Evolutionary conservation across 371 early-diverging fungal genomes (phyloP).

Genomic region (Mortierella sp.): DNA sequence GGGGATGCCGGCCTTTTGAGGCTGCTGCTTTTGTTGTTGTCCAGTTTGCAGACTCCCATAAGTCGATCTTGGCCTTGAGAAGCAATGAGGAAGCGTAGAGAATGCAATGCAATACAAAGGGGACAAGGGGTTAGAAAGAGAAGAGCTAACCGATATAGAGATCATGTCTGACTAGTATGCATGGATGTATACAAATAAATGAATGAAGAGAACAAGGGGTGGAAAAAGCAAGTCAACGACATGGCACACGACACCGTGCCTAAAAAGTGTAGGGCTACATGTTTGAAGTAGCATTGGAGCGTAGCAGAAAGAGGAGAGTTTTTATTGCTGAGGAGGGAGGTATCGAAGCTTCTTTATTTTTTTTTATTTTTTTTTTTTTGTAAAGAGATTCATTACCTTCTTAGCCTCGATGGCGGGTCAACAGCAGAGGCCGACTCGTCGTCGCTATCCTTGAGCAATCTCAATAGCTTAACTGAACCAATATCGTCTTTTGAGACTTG

Average conservation of each 20-base stretch:
- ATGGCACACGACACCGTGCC: neutral
- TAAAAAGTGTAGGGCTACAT: neutral
- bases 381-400: conserved; percentile 23
- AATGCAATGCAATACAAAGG: conserved; percentile 1
- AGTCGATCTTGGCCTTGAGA: conserved; percentile 30
- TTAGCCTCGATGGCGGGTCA: conserved; percentile 11
- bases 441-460: conserved; percentile 52
- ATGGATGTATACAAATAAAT: neutral
- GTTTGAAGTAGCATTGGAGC: neutral
- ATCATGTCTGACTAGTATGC: neutral
- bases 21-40: conserved; percentile 12
- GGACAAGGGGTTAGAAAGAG: conserved; percentile 5
- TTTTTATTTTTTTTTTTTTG: neutral
- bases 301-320: conserved; percentile 1
- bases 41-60: conserved; percentile 14
- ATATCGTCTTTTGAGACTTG: conserved; percentile 40
- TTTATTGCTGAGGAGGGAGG: neutral
- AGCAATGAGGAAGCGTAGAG: neutral
- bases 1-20: conserved; percentile 10
- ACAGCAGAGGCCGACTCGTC: conserved; percentile 29
- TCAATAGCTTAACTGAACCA: conserved; percentile 39
- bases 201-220: neutral
- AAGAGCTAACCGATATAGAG: conserved; percentile 4
- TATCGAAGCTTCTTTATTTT: neutral
- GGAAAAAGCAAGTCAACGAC: conserved; percentile 10